Base-by-base conservation (phyloP, 2,329 filamentous ascomycete genomes). In the Verticillium nubilum region DNA sequence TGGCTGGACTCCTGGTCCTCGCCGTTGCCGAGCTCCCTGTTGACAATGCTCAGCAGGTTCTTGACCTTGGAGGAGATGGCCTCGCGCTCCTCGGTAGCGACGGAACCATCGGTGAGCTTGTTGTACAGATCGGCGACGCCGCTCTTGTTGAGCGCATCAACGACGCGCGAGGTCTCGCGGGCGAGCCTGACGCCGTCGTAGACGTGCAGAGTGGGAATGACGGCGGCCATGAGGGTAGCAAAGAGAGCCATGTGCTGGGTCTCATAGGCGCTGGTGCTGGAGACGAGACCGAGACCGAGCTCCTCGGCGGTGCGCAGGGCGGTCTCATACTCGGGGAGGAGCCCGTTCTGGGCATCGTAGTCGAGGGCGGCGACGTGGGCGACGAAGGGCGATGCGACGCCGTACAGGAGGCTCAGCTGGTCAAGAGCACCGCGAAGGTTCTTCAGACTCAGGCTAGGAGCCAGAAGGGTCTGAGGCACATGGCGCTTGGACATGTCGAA, bases 221-320 rank as follows among this genome's bases (percentile, higher is more conserved):
- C 78, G 53, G 85, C 87, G 23, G 92, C 89, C 62, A 96, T 79
- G 26, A 96, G 77, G 3, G 92, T 97, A 1, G 92, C 86, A 67
- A 96, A 88, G n/a, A 97, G 78, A 7, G 92, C 85, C 89, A 97
- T 97, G 77, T 99, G 95, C 80, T 99, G 95, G 55, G 90, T 84
- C 78, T 99, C 95, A 67, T 96, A 93, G 29, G 90, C 87, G 29
- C 92, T 97, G 58, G 86, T 86, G 72, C 92, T 97, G 64, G 90
- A 85, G 54, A 99, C 86, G 50, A 99, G 82, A 54, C 88, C 93
- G 28, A 98, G 80, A 17, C 95, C 94, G 15, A 98, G 84, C 66
- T 98, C 95, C 73, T 98, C 95, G 9, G 92, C 90, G 55, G 94
- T 78, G 64, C 87, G 85, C 69, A 98, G 80, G 3, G 91, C 88